These are phyloP conservation scores for Pelargonium citronellum DNA, from an alignment of 441 rosid genomes.

Conservation along the genomic window DNA sequence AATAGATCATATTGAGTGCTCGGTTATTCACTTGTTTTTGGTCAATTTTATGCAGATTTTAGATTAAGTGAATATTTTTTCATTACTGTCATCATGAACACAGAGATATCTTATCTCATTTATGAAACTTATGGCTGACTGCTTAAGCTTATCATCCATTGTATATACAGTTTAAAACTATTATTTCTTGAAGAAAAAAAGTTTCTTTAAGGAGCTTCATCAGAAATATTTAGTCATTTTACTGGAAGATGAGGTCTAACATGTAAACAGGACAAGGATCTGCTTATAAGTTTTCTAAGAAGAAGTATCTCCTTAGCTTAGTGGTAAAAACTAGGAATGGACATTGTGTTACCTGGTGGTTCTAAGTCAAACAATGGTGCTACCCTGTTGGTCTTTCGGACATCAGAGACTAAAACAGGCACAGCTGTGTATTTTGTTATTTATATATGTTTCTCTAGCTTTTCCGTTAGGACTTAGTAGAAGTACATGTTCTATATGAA, in stretches of 20 bases:
- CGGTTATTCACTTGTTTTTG: neutral
- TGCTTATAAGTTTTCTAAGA: neutral
- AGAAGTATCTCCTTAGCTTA: conserved; percentile 2
- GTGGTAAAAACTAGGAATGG: neutral
- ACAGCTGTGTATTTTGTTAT: conserved; percentile 1
- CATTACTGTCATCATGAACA: neutral
- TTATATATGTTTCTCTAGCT: neutral
- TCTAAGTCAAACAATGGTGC: conserved; percentile 2
- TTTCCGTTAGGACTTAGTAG: conserved; percentile 6
- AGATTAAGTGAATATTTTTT: neutral
- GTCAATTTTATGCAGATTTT: neutral
- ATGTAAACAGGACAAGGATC: conserved; percentile 9
- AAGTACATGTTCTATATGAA: neutral
- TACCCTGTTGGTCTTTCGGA: conserved; percentile 7
- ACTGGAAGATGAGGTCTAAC: neutral
- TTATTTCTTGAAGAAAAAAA: neutral
- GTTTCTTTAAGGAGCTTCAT: neutral
- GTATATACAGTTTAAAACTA: neutral
- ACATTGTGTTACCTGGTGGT: neutral
- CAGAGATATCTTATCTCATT: neutral
- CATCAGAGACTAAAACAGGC: neutral
- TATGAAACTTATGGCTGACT: conserved; percentile 2
- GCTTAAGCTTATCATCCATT: neutral
- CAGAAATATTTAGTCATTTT: neutral
- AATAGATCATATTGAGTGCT: neutral